Evolutionary conservation across 2,329 filamentous ascomycete species (phyloP).

Genomic region (Neopestalotiopsis sp.): DNA sequence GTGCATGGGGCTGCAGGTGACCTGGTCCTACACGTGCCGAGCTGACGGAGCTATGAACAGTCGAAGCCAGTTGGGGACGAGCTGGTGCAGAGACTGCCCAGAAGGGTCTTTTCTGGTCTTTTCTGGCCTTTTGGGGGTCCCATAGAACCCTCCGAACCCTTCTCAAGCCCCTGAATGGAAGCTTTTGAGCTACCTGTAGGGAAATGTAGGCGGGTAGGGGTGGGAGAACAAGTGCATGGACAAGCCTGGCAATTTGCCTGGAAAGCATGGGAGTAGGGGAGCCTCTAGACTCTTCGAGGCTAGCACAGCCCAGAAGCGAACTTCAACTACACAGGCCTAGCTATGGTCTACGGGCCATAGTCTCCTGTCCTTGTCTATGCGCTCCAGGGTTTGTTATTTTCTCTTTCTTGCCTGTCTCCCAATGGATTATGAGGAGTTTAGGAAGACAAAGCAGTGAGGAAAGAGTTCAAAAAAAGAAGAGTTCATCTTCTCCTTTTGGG

Average conservation of each 20-base stretch:
- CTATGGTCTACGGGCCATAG: not conserved
- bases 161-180: slow-evolving; percentile 15
- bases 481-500: too few relatives aligned
- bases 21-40: slow-evolving; percentile 9
- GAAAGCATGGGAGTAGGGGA: not conserved
- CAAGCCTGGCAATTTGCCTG: not conserved
- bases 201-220: not conserved
- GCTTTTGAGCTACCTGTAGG: not conserved
- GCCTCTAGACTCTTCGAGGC: not conserved
- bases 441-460: too few relatives aligned
- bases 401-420: too few relatives aligned
- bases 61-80: not conserved
- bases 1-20: not conserved
- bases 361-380: not conserved
- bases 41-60: slow-evolving; percentile 1
- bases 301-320: not conserved
- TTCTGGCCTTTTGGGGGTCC: not conserved
- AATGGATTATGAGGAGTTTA: not conserved
- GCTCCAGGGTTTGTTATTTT: too few relatives aligned
- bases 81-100: slow-evolving; percentile 1
- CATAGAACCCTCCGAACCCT: slow-evolving; percentile 2
- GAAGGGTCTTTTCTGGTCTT: not conserved
- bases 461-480: not conserved
- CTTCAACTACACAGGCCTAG: not conserved
- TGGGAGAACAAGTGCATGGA: not conserved